Evolutionary conservation across 202 grass and related monocot genomes (phyloP).

Genomic region (Miscanthus sacchariflorus): DNA sequence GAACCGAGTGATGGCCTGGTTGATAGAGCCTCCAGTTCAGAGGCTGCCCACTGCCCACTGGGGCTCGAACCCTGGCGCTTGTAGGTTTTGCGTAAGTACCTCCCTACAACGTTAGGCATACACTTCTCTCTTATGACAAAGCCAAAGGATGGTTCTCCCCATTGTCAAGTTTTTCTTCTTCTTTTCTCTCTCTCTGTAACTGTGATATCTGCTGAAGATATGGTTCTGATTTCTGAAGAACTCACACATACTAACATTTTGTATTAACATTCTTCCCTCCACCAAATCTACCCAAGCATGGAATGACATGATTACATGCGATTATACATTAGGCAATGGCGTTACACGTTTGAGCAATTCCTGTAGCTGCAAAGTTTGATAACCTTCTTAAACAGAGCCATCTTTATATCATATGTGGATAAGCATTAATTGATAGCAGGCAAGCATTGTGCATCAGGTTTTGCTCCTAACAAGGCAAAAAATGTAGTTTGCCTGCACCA

Average conservation of each 20-base stretch:
- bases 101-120: not conserved
- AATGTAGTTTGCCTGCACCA: not conserved
- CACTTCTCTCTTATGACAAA: not conserved
- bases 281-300: conserved; percentile 13
- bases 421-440: not conserved
- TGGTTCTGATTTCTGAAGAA: conserved; percentile 3
- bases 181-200: not conserved
- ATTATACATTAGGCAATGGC: not conserved
- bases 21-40: not conserved
- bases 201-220: not conserved
- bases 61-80: not conserved
- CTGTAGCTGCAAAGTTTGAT: conserved; percentile 22
- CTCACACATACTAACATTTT: not conserved
- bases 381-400: conserved; percentile 15
- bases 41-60: not conserved
- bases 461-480: not conserved
- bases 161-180: not conserved
- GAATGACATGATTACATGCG: not conserved
- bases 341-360: conserved; percentile 9
- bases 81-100: not conserved
- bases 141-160: not conserved
- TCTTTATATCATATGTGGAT: not conserved
- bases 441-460: conserved; percentile 25
- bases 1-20: not conserved
- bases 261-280: not conserved